Evolutionary conservation across 2,329 filamentous ascomycete genomes (phyloP), one percentile per base, ranked within the genome.

Genomic region (Alternaria gansuensis): DNA sequence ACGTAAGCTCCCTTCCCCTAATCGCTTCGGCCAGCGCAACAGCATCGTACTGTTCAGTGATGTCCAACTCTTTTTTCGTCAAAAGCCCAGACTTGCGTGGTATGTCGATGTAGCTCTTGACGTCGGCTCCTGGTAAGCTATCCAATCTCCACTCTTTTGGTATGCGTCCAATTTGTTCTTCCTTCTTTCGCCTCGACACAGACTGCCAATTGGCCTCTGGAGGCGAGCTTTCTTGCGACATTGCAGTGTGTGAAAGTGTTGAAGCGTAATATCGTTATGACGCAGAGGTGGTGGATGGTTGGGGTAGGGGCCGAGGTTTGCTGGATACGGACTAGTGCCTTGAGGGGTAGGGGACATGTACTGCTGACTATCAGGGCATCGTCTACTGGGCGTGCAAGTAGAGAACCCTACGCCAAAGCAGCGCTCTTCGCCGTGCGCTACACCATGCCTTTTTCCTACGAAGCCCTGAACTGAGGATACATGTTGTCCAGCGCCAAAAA

Each of bases 21-120:
- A 82, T 75, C 5, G 72, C 75, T 23, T 74, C 64, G 2, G 77
- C 70, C 45, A 82, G 63, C 13, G 65, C 71, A 5, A 77, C 77
- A 8, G 81, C 81, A 70, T 85, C 82, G 61, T 82, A 83, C 0
- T 78, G 67, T 62, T 87, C 84, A 0, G 86, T 88, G 48, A 88
- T 86, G 0, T 76, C 71, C 21, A 87, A 69, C 60, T 88, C 85
- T 5, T 78, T 69, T 0, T 72, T n/a, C 2, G 71, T 81, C 24
- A 88, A 75, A 5, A 88, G 69, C 0, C 84, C 84, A 64, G 84
- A 84, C 49, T 77, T 76, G n/a, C 80, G 76, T 3, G 85, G 85
- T 9, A 87, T 74, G 28, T 81, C 75, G 51, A 84, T 77, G 50
- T 73, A 65, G 55, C 66, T 73, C 48, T 71, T 70, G 21, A 69